phyloP scores from a whole-genome alignment of 148 eudicot genomes.

The Rheum nobile region DNA sequence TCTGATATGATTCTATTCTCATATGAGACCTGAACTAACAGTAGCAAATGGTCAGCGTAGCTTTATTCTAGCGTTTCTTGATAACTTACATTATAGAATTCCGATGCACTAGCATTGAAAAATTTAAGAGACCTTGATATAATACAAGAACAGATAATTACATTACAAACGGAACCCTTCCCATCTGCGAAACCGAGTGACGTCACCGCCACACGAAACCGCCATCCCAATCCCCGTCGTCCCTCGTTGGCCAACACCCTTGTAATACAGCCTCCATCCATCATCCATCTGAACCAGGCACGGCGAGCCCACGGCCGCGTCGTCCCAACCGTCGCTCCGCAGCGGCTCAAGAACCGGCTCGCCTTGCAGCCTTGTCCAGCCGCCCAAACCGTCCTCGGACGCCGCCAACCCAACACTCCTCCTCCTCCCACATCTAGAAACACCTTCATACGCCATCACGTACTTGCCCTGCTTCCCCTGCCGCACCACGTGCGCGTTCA shows the following conservation, averaged over 20 bases:
- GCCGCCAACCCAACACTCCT: conserved; percentile 58
- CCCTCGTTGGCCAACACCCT: conserved; percentile 43
- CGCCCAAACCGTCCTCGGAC: conserved; percentile 53
- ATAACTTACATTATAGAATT: too few species aligned
- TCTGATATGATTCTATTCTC: too few species aligned
- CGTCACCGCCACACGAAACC: conserved; percentile 36
- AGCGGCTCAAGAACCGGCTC: conserved; percentile 31
- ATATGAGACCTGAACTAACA: too few species aligned
- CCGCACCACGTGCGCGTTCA: conserved; percentile 43
- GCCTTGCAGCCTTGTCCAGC: conserved; percentile 40
- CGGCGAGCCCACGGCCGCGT: conserved; percentile 54
- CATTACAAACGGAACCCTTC: conserved; percentile 35
- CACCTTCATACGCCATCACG: conserved; percentile 76
- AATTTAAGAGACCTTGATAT: neutral
- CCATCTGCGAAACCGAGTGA: conserved; percentile 39
- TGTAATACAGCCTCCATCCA: conserved; percentile 68
- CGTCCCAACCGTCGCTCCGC: conserved; percentile 48
- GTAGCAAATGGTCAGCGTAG: too few species aligned
- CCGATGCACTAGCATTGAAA: neutral
- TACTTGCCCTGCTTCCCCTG: conserved; percentile 43
- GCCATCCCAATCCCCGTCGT: conserved; percentile 65
- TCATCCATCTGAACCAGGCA: conserved; percentile 71
- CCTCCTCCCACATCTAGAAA: conserved; percentile 38
- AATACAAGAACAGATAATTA: neutral
- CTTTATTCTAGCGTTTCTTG: neutral